Evolutionary conservation across 805 yeast species (phyloP), one percentile per base, ranked within the genome.

Genomic region (Yarrowia deformans): DNA sequence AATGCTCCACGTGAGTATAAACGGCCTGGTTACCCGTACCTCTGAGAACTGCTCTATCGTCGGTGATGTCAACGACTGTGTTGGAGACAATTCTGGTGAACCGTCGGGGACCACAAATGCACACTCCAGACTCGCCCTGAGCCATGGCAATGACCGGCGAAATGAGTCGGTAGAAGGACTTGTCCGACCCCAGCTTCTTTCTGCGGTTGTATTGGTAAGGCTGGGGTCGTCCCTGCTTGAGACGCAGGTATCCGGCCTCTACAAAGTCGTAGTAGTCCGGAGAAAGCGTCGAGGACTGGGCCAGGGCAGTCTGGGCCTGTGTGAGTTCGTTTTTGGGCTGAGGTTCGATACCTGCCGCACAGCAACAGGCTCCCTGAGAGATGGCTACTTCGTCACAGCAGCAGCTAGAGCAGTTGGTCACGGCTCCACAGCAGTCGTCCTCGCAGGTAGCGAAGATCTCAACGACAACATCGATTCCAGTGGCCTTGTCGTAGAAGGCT

Each of bases 21-120:
- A 66, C 61, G 18, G 50, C 69, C 45, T 66, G 69, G 52, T 42
- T 43, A 29, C 61, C 60, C 5, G 69, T 40, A 18, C 69, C 69
- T 66, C 69, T 50, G 8, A 52, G 42, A 3, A 52, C 63, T 9
- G 69, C 69, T 34, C 69, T 50, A 18, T 66, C 61, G 52, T 66
- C 69, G 9, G 69, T 52, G 19, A 66, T 52, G 23, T 50, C 69
- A 3, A 66, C 69, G 2, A 54, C 42, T 3, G 60, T 50, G 35
- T 54, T 50, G 8, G 52, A 52, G 12, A 66, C 69, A 13, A 54
- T 35, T 52, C 61, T 16, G 7, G 60, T 66, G 37, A 66, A 66
- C 43, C 43, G 50, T 54, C 69, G n/a, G 8, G 69, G 69, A 8
- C 69, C 69, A 42, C 69, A 66, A n/a, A 66, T 37, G 50, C 61